Evolutionary conservation across 352 stramenopile genomes (phyloP), one percentile per base, ranked within the genome.

Genomic region (Pythium plurisporium): DNA sequence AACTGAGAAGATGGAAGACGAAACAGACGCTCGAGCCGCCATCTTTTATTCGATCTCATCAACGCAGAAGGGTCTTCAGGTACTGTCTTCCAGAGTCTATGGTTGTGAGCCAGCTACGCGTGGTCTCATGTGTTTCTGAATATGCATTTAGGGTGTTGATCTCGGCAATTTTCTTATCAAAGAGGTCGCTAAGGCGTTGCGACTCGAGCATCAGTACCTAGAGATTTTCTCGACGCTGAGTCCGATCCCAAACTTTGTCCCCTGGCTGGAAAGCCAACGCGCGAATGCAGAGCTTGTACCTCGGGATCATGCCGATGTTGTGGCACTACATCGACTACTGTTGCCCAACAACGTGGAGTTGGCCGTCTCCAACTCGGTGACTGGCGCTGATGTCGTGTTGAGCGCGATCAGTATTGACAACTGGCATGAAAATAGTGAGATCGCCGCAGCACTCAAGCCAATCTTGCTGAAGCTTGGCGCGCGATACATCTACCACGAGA

Each of bases 31-130:
- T 15, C 74, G 77, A 34, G 73, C 86, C 49, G 94, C 95, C 15
- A 96, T 97, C 30, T 98, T 98, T 64, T 99, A 99, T 72, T 98
- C 94, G 2, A 99, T 99, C 64, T 97, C 79, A 9, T 92, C 93
- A 34, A 96, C 94, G 5, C 87, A 98, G 62, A 89, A 87, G 54
- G 95, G 94, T 10, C 68, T 94, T 20, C 81, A 88, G 75, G 82
- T 92, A 47, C 1, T 50, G 30, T 19, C 8, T 27, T 49, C 19
- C 30, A 19, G 33, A 8, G 26, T 1, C 22, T 34, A 44, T 22
- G 37, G 15, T 17, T 27, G 22, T 2, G 11, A 20, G 6, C 22
- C 29, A 3, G 22, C 11, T 45, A 12, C 15, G 23, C 11, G 12
- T 10, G 3, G 14, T 33, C 10, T 17, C 5, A 45, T 4, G 14